Conservation (phyloP, 2,329 filamentous ascomycete genomes). For the Diaporthe nobilis region DNA sequence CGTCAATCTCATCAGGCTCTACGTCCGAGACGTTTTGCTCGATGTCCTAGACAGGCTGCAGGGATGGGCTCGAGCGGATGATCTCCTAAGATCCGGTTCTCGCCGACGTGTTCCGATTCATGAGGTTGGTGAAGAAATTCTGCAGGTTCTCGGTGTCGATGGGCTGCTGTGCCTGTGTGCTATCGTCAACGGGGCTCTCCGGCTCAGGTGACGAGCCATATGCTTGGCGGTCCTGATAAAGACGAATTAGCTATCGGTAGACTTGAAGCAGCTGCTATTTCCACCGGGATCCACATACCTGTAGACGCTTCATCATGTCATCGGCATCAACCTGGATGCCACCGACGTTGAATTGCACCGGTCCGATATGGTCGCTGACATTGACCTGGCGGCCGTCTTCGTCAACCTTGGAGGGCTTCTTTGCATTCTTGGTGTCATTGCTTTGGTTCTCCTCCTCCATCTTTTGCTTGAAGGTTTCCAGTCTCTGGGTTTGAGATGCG, state of each 20-base stretch:
- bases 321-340: slow-evolving; percentile 97
- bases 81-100: slow-evolving; percentile 41
- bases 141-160: slow-evolving; percentile 71
- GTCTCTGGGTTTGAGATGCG: slow-evolving; percentile 78
- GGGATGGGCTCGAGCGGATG: not conserved
- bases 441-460: slow-evolving; percentile 61
- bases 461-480: slow-evolving; percentile 76
- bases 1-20: not conserved
- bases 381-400: slow-evolving; percentile 54
- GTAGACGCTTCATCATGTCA: slow-evolving; percentile 89
- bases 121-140: slow-evolving; percentile 72
- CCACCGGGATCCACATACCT: slow-evolving; percentile 69
- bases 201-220: slow-evolving; percentile 63
- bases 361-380: slow-evolving; percentile 87
- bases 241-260: not conserved
- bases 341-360: slow-evolving; percentile 98
- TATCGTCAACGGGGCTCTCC: slow-evolving; percentile 54
- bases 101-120: slow-evolving; percentile 64
- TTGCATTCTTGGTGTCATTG: slow-evolving; percentile 64
- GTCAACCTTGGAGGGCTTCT: slow-evolving; percentile 56
- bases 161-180: slow-evolving; percentile 49
- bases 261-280: not conserved
- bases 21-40: not conserved
- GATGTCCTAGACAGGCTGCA: not conserved
- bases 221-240: slow-evolving; percentile 69